Evolutionary conservation across 352 stramenopile species (phyloP).

Genomic region (Achlya hypogyna): DNA sequence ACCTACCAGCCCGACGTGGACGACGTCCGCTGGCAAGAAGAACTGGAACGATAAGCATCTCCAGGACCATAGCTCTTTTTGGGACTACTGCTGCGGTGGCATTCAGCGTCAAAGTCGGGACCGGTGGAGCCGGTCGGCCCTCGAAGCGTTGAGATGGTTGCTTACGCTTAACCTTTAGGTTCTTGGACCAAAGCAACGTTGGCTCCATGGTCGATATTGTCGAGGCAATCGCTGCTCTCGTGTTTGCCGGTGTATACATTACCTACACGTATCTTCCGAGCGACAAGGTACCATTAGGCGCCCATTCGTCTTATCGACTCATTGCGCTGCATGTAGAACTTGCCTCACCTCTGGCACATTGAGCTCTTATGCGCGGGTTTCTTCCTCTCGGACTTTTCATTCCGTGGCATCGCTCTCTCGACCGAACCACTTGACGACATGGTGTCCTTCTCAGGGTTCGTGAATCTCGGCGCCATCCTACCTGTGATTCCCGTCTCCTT

Average conservation of each 20-base stretch:
- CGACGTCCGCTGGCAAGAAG: neutral
- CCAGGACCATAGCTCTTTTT: neutral
- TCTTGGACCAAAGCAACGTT: conserved; percentile 72
- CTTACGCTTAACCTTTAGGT: conserved; percentile 24
- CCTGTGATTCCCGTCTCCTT: conserved; percentile 71
- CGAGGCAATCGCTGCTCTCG: conserved; percentile 42
- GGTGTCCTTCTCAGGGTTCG: conserved; percentile 42
- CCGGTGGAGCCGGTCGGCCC: conserved; percentile 12
- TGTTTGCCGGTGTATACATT: conserved; percentile 64
- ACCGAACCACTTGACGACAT: conserved; percentile 57
- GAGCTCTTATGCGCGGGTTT: conserved; percentile 56
- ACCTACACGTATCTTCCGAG: conserved; percentile 63
- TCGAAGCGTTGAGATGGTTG: too few species aligned
- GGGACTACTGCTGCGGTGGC: conserved; percentile 14
- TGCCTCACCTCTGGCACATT: conserved; percentile 30
- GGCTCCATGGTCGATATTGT: conserved; percentile 52
- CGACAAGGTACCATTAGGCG: conserved; percentile 32
- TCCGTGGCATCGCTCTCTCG: conserved; percentile 60
- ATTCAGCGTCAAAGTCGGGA: conserved; percentile 15
- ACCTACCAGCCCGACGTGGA: conserved; percentile 3
- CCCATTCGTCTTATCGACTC: neutral
- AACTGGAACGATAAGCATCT: conserved; percentile 20
- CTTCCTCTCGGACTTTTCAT: conserved; percentile 60
- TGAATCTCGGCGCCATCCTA: conserved; percentile 54
- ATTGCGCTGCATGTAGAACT: neutral